phyloP scores from a whole-genome alignment of 2,329 filamentous ascomycete species.

The Sclerotinia spermophila region DNA sequence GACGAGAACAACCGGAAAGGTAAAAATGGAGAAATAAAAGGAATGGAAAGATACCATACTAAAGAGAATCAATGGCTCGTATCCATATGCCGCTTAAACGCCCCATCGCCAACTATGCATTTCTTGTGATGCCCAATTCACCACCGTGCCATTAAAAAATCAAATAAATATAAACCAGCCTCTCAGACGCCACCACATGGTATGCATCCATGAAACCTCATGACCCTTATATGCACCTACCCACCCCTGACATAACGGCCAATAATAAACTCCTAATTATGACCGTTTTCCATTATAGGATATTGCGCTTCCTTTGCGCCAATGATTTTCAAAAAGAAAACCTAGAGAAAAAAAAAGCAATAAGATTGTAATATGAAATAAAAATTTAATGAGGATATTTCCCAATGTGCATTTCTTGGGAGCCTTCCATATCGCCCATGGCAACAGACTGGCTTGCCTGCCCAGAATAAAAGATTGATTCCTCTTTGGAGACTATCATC shows the following conservation, averaged over 20 bases:
- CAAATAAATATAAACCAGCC: not conserved
- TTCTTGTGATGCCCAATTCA: constrained; percentile 3
- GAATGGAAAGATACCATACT: too few relatives aligned
- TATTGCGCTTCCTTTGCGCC: constrained; percentile 13
- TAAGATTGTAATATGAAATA: not conserved
- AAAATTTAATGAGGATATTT: not conserved
- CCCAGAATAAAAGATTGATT: not conserved
- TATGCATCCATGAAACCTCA: constrained; percentile 1
- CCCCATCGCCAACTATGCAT: not conserved
- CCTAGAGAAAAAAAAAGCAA: not conserved
- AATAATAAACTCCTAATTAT: constrained; percentile 9
- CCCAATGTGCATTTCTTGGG: too few relatives aligned
- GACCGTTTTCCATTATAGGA: constrained; percentile 4
- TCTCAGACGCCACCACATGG: constrained; percentile 2
- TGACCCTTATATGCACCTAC: not conserved
- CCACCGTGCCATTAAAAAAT: not conserved
- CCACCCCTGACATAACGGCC: not conserved
- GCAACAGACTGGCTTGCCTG: not conserved
- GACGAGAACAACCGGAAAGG: not conserved
- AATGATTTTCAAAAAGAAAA: not conserved
- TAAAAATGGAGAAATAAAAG: not conserved
- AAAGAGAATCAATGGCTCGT: not conserved
- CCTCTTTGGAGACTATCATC: not conserved
- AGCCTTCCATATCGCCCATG: not conserved
- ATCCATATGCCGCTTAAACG: not conserved